Conservation (phyloP, 306 rosid genomes). For the Macrotyloma uniflorum region DNA sequence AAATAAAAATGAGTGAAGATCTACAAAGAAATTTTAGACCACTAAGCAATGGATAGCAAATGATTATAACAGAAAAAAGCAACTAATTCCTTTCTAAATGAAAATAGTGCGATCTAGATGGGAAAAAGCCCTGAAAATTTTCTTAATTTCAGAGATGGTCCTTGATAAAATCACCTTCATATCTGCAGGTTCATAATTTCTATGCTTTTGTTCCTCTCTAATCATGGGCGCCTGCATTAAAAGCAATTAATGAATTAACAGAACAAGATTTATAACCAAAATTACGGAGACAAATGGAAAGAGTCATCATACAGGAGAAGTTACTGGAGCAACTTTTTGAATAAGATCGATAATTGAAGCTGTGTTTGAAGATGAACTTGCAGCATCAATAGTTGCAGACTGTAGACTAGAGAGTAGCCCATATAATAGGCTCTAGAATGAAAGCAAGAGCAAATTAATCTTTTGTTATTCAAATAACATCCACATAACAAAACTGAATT, state of each 20-base stretch:
- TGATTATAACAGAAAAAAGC: neutral
- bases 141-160: slow-evolving; percentile 38
- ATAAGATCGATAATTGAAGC: slow-evolving; percentile 61
- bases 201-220: slow-evolving; percentile 26
- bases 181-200: slow-evolving; percentile 43
- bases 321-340: slow-evolving; percentile 58
- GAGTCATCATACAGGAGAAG: slow-evolving; percentile 41
- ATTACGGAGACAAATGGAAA: slow-evolving; percentile 23
- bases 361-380: slow-evolving; percentile 72
- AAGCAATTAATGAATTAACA: slow-evolving; percentile 32
- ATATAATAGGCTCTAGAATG: slow-evolving; percentile 62
- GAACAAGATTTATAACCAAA: slow-evolving; percentile 10
- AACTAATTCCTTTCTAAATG: neutral
- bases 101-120: neutral
- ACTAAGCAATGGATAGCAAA: slow-evolving; percentile 13
- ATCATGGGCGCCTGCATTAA: slow-evolving; percentile 60
- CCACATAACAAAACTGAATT: slow-evolving; percentile 20
- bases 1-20: neutral
- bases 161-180: slow-evolving; percentile 59
- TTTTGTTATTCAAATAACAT: slow-evolving; percentile 14
- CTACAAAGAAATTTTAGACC: slow-evolving; percentile 5
- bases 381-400: slow-evolving; percentile 60
- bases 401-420: slow-evolving; percentile 73
- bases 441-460: slow-evolving; percentile 31
- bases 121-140: neutral